These are phyloP conservation scores for Anisodus tanguticus DNA, from an alignment of 257 asterid genomes.

Conservation along the genomic window DNA sequence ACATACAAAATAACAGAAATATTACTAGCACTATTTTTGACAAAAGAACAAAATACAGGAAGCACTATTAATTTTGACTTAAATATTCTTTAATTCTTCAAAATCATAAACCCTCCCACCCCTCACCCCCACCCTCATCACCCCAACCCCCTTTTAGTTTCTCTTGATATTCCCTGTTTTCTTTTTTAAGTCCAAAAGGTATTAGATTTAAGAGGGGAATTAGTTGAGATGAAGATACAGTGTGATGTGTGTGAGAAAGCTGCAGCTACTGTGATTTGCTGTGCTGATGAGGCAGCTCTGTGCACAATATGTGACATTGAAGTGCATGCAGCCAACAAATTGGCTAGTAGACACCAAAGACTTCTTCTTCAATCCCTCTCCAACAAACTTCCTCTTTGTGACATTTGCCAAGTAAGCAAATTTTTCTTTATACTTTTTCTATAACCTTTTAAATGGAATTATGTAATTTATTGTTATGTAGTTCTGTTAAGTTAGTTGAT, in stretches of 20 bases:
- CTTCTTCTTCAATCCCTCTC: constrained; percentile 76
- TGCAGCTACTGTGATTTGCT: constrained; percentile 85
- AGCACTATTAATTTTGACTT: too few species aligned
- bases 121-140: too few species aligned
- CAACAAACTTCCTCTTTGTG: constrained; percentile 86
- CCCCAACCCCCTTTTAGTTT: too few species aligned
- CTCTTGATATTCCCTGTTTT: too few species aligned
- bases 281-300: constrained; percentile 96
- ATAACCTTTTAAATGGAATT: not conserved
- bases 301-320: constrained; percentile 79
- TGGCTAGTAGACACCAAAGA: constrained; percentile 93
- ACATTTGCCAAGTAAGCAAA: constrained; percentile 76
- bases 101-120: too few species aligned
- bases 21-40: too few species aligned
- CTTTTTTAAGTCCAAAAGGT: not conserved
- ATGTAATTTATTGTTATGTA: not conserved
- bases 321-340: constrained; percentile 90
- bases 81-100: too few species aligned
- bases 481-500: not conserved
- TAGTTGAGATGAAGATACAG: constrained; percentile 69
- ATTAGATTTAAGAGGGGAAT: not conserved
- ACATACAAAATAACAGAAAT: too few species aligned
- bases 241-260: constrained; percentile 98
- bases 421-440: too few species aligned
- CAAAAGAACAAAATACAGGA: too few species aligned